phyloP scores from a whole-genome alignment of 148 eudicot genomes.

The Nepenthes mirabilis region DNA sequence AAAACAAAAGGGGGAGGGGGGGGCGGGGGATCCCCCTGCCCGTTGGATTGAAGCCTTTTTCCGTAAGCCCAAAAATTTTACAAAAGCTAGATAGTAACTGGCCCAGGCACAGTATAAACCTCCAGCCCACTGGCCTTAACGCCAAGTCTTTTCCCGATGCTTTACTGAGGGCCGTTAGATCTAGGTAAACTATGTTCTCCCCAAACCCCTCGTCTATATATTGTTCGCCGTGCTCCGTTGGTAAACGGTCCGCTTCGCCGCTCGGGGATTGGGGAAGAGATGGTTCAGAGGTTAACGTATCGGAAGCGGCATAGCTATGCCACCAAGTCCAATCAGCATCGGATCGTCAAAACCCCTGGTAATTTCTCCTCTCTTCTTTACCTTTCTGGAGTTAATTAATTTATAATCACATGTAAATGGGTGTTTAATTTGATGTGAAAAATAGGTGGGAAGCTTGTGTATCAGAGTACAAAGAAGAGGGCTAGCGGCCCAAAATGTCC shows the following conservation, averaged over 20 bases:
- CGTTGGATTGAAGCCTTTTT: no score
- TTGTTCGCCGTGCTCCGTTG: background rate
- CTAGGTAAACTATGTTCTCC: background rate
- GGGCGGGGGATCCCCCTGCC: no score
- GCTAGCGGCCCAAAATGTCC: constrained; percentile 72
- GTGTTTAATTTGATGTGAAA: background rate
- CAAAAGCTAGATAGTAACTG: no score
- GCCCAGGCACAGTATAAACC: no score
- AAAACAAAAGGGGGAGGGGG: no score
- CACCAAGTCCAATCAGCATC: constrained; percentile 39
- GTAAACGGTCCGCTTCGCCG: background rate
- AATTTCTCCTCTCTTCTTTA: background rate
- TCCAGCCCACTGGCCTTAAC: no score
- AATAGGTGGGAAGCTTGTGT: constrained; percentile 53
- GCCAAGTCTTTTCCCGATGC: no score
- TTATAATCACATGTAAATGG: background rate
- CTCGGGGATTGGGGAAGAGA: constrained; percentile 1
- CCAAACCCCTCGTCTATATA: background rate
- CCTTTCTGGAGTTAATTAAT: background rate
- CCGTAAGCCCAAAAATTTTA: no score
- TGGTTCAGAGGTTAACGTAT: constrained; percentile 36
- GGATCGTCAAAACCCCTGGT: constrained; percentile 42
- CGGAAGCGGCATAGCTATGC: constrained; percentile 39
- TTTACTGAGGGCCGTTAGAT: background rate
- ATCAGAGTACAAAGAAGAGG: constrained; percentile 57